phyloP scores from a whole-genome alignment of 768 basidiomycete species.

The Lentinula boryana region DNA sequence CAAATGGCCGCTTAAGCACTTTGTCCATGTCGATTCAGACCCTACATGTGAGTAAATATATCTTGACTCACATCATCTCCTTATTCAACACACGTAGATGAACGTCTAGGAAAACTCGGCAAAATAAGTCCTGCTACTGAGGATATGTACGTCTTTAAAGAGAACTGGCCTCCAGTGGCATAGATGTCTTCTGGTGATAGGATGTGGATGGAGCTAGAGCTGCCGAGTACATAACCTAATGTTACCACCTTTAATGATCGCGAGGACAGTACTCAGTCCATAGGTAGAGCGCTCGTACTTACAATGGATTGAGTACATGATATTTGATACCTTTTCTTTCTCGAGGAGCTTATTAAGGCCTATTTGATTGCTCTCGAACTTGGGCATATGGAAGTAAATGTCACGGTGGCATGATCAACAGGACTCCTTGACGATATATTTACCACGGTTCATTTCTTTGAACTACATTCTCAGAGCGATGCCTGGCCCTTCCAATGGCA shows the following conservation, averaged over 20 bases:
- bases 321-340: not conserved
- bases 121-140: constrained; percentile 66
- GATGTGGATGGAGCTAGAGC: not conserved
- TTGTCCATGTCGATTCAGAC: constrained; percentile 63
- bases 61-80: not conserved
- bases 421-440: not conserved
- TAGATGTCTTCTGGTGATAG: not conserved
- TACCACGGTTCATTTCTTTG: constrained; percentile 6
- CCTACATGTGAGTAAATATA: constrained; percentile 54
- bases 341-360: not conserved
- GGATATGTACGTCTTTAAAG: constrained; percentile 68
- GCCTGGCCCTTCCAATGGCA: constrained; percentile 10
- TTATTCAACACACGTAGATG: constrained; percentile 36
- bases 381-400: too few relatives aligned
- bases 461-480: not conserved
- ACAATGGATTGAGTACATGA: not conserved
- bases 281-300: not conserved
- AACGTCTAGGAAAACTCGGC: constrained; percentile 55
- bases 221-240: not conserved
- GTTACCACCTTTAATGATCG: not conserved
- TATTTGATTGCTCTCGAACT: not conserved
- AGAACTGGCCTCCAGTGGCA: constrained; percentile 41
- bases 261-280: not conserved
- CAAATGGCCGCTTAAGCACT: constrained; percentile 75
- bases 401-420: constrained; percentile 4